Percentiles rank a stretch among this genome's conserved stretches.
phyloP scores from a whole-genome alignment of 1,139 yeast species.

The Taphrina flavorubra region DNA sequence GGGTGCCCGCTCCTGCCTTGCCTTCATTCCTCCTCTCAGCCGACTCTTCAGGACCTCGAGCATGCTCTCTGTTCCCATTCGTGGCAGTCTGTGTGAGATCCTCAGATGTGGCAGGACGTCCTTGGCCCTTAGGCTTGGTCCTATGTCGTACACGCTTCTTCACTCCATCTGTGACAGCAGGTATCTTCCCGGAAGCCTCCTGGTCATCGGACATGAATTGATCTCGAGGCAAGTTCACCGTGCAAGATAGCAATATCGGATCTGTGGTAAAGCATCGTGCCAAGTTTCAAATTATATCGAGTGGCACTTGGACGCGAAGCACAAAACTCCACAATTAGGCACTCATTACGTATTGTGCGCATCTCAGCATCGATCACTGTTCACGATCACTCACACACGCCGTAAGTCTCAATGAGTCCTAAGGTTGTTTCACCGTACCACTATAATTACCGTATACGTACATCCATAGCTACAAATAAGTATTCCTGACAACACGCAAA shows the following conservation, averaged over 20 bases:
- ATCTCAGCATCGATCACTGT: not conserved
- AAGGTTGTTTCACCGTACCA: too few species aligned
- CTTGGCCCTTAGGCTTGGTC: slow-evolving; percentile 8
- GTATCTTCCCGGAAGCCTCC: not conserved
- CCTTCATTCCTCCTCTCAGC: not conserved
- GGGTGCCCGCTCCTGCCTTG: not conserved
- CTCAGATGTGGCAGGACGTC: not conserved
- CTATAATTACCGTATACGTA: too few species aligned
- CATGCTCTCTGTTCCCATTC: not conserved
- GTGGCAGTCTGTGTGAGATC: not conserved
- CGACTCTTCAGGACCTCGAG: not conserved
- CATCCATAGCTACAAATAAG: too few species aligned
- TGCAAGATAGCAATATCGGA: not conserved
- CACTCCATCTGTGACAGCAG: not conserved
- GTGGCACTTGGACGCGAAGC: not conserved
- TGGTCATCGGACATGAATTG: not conserved
- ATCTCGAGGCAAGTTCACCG: not conserved
- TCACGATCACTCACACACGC: not conserved
- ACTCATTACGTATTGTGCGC: slow-evolving; percentile 7
- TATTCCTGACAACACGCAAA: too few species aligned
- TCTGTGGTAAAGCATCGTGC: not conserved
- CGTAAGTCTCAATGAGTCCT: too few species aligned
- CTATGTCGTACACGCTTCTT: slow-evolving; percentile 6
- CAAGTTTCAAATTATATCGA: not conserved
- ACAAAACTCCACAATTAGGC: slow-evolving; percentile 1